Evolutionary conservation across 202 grass and related monocot genomes (phyloP).

Genomic region (Elaeis oleifera): DNA sequence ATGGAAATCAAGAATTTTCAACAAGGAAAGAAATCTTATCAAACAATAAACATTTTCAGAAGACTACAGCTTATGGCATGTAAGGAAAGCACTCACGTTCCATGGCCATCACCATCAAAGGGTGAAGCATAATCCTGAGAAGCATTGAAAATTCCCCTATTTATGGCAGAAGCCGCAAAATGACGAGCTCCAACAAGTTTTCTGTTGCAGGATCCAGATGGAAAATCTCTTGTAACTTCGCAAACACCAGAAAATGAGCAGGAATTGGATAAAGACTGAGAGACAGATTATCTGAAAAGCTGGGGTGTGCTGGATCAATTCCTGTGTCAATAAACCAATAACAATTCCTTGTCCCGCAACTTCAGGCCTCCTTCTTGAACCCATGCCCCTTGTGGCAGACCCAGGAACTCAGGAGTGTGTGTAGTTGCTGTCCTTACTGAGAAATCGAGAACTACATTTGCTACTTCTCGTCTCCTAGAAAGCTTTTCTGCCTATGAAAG

Average conservation of each 20-base stretch:
- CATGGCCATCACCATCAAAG: constrained; percentile 92
- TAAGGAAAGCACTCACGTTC: constrained; percentile 54
- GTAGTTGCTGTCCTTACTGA: constrained; percentile 88
- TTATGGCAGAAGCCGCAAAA: constrained; percentile 99
- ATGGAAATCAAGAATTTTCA: too few relatives aligned
- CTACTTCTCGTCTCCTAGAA: constrained; percentile 66
- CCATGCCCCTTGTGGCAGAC: constrained; percentile 84
- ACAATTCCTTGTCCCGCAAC: constrained; percentile 80
- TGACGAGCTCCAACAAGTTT: constrained; percentile 96
- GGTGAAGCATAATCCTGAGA: constrained; percentile 89
- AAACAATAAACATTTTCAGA: too few relatives aligned
- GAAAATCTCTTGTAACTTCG: constrained; percentile 95
- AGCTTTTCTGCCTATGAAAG: constrained; percentile 71
- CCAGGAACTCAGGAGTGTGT: constrained; percentile 92
- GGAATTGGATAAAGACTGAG: constrained; percentile 71
- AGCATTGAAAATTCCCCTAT: constrained; percentile 82
- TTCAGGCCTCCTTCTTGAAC: constrained; percentile 72
- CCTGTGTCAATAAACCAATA: constrained; percentile 85
- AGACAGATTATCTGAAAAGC: constrained; percentile 68
- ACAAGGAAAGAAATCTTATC: too few relatives aligned
- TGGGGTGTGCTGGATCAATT: constrained; percentile 84
- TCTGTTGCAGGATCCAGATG: constrained; percentile 93
- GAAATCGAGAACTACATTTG: constrained; percentile 78
- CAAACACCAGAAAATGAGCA: constrained; percentile 74
- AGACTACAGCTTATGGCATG: neutral